Evolutionary conservation across 2,329 filamentous ascomycete genomes (phyloP).

Genomic region (Paecilomyces variotii): DNA sequence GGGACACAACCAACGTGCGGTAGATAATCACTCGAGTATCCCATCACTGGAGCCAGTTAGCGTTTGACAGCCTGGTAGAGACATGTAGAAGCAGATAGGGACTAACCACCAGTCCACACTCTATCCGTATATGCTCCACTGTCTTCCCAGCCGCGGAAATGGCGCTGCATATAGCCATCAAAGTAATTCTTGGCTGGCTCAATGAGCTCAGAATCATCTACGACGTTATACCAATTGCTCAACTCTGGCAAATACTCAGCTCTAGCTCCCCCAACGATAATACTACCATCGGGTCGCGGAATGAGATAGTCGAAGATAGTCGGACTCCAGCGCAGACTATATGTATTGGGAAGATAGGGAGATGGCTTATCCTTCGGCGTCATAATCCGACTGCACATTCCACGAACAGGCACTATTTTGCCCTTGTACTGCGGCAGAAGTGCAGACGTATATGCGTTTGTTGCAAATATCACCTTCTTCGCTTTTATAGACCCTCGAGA

Average conservation of each 20-base stretch:
- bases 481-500: conserved; percentile 59
- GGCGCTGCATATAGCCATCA: conserved; percentile 30
- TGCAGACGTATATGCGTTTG: conserved; percentile 75
- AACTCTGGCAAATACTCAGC: conserved; percentile 29
- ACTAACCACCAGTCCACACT: conserved; percentile 30
- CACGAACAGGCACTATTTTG: conserved; percentile 68
- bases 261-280: conserved; percentile 57
- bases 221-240: conserved; percentile 39
- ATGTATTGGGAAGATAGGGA: conserved; percentile 39
- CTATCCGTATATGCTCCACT: conserved; percentile 21
- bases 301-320: conserved; percentile 62
- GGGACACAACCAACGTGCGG: conserved; percentile 47
- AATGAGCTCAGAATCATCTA: conserved; percentile 44
- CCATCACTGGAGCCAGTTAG: conserved; percentile 39
- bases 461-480: conserved; percentile 63
- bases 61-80: background rate
- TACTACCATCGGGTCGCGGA: conserved; percentile 43
- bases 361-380: conserved; percentile 14
- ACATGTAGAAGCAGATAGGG: background rate
- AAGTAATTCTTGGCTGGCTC: conserved; percentile 33
- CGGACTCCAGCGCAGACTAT: conserved; percentile 51
- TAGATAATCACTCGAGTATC: conserved; percentile 42
- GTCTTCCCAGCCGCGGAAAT: conserved; percentile 29
- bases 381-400: conserved; percentile 34
- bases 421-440: conserved; percentile 62